Percentiles rank a stretch among this genome's conserved stretches.
These are phyloP conservation scores for Cryptococcus depauperatus DNA, from an alignment of 1,284 basidiomycete species.

Conservation along the genomic window DNA sequence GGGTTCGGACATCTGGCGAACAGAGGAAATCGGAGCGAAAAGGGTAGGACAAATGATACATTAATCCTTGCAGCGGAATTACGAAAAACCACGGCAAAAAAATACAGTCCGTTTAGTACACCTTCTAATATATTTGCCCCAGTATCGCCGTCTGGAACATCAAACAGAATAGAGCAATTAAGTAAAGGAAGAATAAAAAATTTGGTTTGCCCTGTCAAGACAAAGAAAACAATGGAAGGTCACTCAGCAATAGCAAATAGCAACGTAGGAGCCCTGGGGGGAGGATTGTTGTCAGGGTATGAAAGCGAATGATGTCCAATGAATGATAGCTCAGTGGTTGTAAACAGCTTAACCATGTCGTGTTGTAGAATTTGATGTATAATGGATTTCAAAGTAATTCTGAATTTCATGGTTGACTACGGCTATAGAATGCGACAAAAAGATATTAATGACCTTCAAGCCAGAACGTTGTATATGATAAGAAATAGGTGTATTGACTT, in stretches of 20 bases:
- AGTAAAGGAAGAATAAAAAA: too few species aligned
- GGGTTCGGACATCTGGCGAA: constrained; percentile 4
- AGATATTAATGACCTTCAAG: too few species aligned
- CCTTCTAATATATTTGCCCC: not conserved
- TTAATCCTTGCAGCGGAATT: constrained; percentile 3
- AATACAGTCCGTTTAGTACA: constrained; percentile 34
- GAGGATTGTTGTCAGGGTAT: constrained; percentile 3
- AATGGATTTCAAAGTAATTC: too few species aligned
- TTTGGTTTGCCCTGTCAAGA: not conserved
- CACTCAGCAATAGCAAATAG: not conserved
- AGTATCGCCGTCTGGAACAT: not conserved
- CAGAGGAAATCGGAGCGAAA: constrained; percentile 14
- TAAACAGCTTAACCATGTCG: too few species aligned
- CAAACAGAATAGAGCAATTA: too few species aligned
- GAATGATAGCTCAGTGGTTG: too few species aligned
- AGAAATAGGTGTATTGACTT: too few species aligned
- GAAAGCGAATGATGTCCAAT: constrained; percentile 6
- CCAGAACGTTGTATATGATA: too few species aligned
- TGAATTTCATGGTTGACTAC: too few species aligned
- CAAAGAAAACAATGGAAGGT: not conserved
- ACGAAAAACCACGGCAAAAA: constrained; percentile 26
- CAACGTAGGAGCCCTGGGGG: not conserved
- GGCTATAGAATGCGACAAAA: too few species aligned
- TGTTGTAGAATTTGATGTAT: too few species aligned
- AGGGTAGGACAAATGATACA: constrained; percentile 12